Conservation (phyloP, 176 grass and related monocot genomes). For the Neostapfia colusana region DNA sequence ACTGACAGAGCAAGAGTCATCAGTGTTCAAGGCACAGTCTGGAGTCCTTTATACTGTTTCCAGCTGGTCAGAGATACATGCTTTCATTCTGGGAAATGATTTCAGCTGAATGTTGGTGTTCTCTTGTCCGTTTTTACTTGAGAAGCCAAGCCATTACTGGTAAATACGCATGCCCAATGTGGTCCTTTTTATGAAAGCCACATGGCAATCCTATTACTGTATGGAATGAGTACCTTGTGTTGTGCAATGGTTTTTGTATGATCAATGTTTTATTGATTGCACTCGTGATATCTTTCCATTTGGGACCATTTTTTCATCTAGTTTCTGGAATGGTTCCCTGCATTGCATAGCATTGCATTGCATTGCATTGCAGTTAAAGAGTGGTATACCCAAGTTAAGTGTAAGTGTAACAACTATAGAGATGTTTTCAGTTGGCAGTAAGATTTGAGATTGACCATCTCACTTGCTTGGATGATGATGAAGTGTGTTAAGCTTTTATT, state of each 20-base stretch:
- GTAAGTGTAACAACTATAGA: constrained; percentile 38
- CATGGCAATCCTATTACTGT: constrained; percentile 41
- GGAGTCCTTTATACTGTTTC: constrained; percentile 86
- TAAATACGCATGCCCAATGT: constrained; percentile 54
- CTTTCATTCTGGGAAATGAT: constrained; percentile 82
- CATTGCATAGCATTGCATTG: background rate
- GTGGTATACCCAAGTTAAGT: constrained; percentile 18
- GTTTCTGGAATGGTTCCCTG: constrained; percentile 35
- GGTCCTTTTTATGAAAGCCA: constrained; percentile 90
- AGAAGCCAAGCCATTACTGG: constrained; percentile 38
- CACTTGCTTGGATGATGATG: background rate
- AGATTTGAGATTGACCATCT: constrained; percentile 1
- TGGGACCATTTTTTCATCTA: constrained; percentile 39
- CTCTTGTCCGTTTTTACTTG: constrained; percentile 6
- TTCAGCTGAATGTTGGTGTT: constrained; percentile 49
- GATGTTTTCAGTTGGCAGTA: constrained; percentile 36
- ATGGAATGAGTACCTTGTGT: constrained; percentile 26
- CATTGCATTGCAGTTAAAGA: constrained; percentile 3
- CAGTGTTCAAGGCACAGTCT: constrained; percentile 58
- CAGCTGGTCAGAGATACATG: constrained; percentile 89
- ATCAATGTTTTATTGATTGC: constrained; percentile 41
- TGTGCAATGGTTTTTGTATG: constrained; percentile 43
- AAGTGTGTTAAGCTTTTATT: background rate
- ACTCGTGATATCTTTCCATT: constrained; percentile 20
- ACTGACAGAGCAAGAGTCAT: constrained; percentile 38